Evolutionary conservation across 139 green algal species (phyloP).

Genomic region (Chlorella sp.): DNA sequence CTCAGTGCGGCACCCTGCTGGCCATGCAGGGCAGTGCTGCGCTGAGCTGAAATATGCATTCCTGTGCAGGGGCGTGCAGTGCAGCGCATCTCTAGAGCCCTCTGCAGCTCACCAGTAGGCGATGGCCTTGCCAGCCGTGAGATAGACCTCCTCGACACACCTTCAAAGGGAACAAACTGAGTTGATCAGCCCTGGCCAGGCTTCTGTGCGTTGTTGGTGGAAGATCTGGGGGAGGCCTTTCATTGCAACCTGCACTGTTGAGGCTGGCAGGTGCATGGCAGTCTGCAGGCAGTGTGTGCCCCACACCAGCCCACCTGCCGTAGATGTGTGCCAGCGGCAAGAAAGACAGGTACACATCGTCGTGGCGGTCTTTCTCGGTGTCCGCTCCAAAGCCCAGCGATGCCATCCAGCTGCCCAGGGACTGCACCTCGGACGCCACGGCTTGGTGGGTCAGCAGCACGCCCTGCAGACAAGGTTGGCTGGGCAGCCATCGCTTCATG

Average conservation of each 20-base stretch:
- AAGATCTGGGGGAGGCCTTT: too few relatives aligned
- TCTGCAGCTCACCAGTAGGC: slow-evolving; percentile 68
- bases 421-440: slow-evolving; percentile 43
- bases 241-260: too few relatives aligned
- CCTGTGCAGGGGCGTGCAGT: too few relatives aligned
- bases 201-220: too few relatives aligned
- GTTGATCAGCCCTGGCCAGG: neutral
- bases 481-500: neutral
- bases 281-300: neutral
- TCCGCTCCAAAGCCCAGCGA: neutral
- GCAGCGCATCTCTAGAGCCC: too few relatives aligned
- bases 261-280: too few relatives aligned
- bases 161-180: neutral
- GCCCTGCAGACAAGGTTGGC: slow-evolving; percentile 29
- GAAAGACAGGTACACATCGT: slow-evolving; percentile 67
- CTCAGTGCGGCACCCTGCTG: too few relatives aligned
- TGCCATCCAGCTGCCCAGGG: neutral
- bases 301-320: slow-evolving; percentile 38
- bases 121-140: slow-evolving; percentile 57
- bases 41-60: too few relatives aligned
- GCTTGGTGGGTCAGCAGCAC: slow-evolving; percentile 65
- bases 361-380: neutral
- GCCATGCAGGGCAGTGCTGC: too few relatives aligned
- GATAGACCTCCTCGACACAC: slow-evolving; percentile 62
- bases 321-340: slow-evolving; percentile 81